Evolutionary conservation across 306 rosid species (phyloP), one percentile per base, ranked within the genome.

Genomic region (Trifolium repens): DNA sequence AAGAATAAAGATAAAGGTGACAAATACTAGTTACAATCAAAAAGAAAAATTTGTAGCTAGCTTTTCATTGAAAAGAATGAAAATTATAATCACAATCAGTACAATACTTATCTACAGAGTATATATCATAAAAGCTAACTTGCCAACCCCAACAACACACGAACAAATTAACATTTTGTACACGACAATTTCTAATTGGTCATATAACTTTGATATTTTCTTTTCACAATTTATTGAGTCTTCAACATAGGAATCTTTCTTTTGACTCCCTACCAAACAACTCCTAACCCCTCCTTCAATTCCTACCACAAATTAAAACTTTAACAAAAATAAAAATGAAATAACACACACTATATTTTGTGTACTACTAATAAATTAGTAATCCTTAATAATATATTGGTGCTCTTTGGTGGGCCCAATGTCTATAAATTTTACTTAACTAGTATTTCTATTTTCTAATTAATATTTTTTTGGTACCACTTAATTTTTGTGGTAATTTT

Each of bases 21-120:
- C 55, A 22, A 50, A 68, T 43, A 22, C 1, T 22, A 71, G 68
- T 64, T 40, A 32, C 53, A 66, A 68, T 27, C 71, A 15, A 73
- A 55, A 77, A 46, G 80, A 11, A 73, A 73, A 77, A 35, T 42
- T 16, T 10, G 10, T 2, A 71, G 26, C 27, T 62, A 35, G 0
- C 72, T 67, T 69, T 64, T 74, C 10, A 9, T 0, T 5, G 50
- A 22, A 73, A 57, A 73, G 52, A 81, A 81, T 64, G 54, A 69
- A 57, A 75, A 72, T 42, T 67, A 78, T 74, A 27, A 79, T 46
- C 49, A 68, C 32, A 72, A 61, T 49, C 60, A 53, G 15, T 75
- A 72, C 81, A 84, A 65, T 24, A 79, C 79, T 59, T 78, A 85
- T 81, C 83, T 74, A 75, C 85, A 75, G 37, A 84, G 79, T 52